Percentiles rank a stretch among this genome's conserved stretches.
These are phyloP conservation scores for Rhizopogon sp. DNA, from an alignment of 768 basidiomycete genomes.

Conservation along the genomic window DNA sequence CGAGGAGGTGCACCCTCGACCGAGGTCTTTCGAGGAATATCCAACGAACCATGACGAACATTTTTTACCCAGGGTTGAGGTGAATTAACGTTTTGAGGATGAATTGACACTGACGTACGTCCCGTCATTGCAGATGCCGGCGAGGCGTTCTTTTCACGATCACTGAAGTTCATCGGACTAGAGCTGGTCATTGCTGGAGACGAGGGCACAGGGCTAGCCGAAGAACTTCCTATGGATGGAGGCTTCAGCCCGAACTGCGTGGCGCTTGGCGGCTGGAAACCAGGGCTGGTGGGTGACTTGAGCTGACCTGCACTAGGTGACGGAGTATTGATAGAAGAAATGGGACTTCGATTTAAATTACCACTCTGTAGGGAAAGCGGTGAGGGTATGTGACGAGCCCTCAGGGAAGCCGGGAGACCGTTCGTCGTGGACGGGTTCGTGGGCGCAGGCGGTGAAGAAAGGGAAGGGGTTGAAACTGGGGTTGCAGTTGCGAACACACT, in stretches of 20 bases:
- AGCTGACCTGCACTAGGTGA: conserved; percentile 31
- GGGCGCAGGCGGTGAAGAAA: background rate
- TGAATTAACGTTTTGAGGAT: conserved; percentile 8
- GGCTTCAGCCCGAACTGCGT: conserved; percentile 3
- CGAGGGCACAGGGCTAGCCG: conserved; percentile 9
- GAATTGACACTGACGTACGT: conserved; percentile 11
- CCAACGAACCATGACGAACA: conserved; percentile 11
- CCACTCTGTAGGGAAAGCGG: conserved; percentile 12
- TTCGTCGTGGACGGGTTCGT: background rate
- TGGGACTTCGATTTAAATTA: conserved; percentile 3
- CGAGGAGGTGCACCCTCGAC: conserved; percentile 12
- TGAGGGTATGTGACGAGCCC: conserved; percentile 11
- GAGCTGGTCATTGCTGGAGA: conserved; percentile 6
- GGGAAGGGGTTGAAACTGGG: background rate
- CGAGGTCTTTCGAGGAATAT: conserved; percentile 16
- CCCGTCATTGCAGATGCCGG: conserved; percentile 5
- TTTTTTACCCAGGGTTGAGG: conserved; percentile 9
- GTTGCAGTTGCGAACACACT: background rate
- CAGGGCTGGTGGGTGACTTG: conserved; percentile 34
- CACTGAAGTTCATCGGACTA: conserved; percentile 7
- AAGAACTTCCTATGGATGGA: background rate
- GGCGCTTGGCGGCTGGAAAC: conserved; percentile 21
- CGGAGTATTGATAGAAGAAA: conserved; percentile 18
- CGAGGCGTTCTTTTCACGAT: conserved; percentile 17
- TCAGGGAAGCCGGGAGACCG: conserved; percentile 17